These are phyloP conservation scores for Porcisia deanei DNA, from an alignment of 208 protist genomes.

Conservation along the genomic window DNA sequence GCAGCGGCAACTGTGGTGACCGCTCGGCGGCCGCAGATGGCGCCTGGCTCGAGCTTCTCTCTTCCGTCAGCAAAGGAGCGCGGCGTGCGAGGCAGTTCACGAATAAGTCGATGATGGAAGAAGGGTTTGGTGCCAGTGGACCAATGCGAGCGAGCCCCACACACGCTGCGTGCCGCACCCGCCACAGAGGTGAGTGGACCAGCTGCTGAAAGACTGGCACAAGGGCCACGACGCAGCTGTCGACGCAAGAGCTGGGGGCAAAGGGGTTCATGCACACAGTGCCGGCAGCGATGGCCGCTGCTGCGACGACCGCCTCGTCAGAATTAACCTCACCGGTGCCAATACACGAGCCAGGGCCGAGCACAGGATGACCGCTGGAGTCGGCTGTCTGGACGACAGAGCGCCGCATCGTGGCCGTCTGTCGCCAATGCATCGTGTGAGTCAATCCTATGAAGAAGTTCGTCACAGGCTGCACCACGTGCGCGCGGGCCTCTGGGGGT, in stretches of 20 bases:
- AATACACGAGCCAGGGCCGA: not conserved
- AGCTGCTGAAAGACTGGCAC: constrained; percentile 27
- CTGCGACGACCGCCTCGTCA: constrained; percentile 47
- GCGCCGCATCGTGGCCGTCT: constrained; percentile 24
- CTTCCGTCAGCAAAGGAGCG: not conserved
- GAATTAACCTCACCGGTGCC: not conserved
- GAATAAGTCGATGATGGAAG: constrained; percentile 15
- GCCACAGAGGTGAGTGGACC: constrained; percentile 35
- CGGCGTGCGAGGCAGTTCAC: not conserved
- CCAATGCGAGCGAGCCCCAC: constrained; percentile 57
- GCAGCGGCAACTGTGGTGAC: constrained; percentile 4
- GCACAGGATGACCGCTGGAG: not conserved
- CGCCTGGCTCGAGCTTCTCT: not conserved
- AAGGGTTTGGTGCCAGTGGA: constrained; percentile 15
- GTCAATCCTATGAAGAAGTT: constrained; percentile 45
- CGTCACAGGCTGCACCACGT: constrained; percentile 51
- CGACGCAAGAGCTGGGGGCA: constrained; percentile 12
- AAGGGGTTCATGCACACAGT: constrained; percentile 35
- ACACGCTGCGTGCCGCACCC: constrained; percentile 61
- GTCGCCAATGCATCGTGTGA: constrained; percentile 20
- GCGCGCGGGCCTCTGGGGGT: constrained; percentile 45
- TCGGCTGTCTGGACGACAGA: not conserved
- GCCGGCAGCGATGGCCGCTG: constrained; percentile 46
- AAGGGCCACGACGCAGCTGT: constrained; percentile 1
- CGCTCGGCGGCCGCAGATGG: not conserved